phyloP scores from a whole-genome alignment of 2,329 filamentous ascomycete species.

The Cordyceps javanica region DNA sequence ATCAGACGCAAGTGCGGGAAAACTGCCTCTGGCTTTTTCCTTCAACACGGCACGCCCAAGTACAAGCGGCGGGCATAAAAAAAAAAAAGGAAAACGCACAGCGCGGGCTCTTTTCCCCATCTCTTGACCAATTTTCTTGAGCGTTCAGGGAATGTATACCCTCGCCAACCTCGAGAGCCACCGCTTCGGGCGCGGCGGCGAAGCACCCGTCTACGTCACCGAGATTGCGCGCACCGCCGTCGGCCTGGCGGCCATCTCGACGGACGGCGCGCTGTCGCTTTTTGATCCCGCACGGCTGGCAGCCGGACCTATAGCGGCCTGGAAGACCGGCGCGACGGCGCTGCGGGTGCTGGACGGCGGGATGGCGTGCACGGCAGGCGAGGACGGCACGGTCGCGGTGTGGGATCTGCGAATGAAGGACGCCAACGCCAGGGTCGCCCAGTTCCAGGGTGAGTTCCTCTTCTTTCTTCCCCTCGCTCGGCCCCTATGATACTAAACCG shows the following conservation, averaged over 20 bases:
- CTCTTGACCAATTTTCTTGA: background rate
- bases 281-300: constrained; percentile 55
- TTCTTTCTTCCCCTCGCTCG: background rate
- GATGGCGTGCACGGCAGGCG: constrained; percentile 62
- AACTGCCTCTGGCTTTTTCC: too few species aligned
- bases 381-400: constrained; percentile 60
- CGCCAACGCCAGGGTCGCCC: constrained; percentile 33
- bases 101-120: too few species aligned
- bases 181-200: constrained; percentile 29
- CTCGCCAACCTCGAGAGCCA: constrained; percentile 27
- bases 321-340: constrained; percentile 53
- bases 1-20: too few species aligned
- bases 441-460: constrained; percentile 37
- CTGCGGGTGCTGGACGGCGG: constrained; percentile 48
- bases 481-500: constrained; percentile 17
- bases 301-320: constrained; percentile 40
- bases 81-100: background rate
- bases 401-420: constrained; percentile 56
- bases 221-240: constrained; percentile 46
- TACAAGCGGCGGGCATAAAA: too few species aligned
- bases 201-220: constrained; percentile 47
- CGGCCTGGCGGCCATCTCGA: constrained; percentile 57
- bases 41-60: too few species aligned
- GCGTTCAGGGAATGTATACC: constrained; percentile 26
- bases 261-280: constrained; percentile 63